phyloP scores from a whole-genome alignment of 495 filamentous ascomycete species.

The Immersiella caudata region DNA sequence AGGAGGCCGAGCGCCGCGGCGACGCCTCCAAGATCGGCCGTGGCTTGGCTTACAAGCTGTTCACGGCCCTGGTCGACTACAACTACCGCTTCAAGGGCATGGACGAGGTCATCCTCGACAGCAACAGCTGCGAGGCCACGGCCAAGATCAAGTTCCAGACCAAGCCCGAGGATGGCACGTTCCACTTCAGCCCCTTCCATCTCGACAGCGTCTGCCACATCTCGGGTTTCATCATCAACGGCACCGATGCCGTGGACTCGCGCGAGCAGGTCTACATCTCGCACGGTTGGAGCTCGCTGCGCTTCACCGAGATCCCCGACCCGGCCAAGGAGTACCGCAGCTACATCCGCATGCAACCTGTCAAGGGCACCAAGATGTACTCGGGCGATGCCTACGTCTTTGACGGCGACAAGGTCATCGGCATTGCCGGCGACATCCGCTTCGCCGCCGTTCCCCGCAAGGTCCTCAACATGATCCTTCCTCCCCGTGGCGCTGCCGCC shows the following conservation, averaged over 20 bases:
- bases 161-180: slow-evolving; percentile 61
- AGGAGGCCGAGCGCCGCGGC: slow-evolving; percentile 52
- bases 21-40: slow-evolving; percentile 64
- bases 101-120: slow-evolving; percentile 77
- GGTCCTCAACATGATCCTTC: slow-evolving; percentile 67
- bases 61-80: slow-evolving; percentile 72
- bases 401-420: slow-evolving; percentile 63
- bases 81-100: slow-evolving; percentile 68
- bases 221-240: slow-evolving; percentile 81
- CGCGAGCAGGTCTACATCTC: slow-evolving; percentile 73
- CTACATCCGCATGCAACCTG: slow-evolving; percentile 69
- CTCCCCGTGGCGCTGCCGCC: slow-evolving; percentile 55
- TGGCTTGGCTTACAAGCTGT: slow-evolving; percentile 77
- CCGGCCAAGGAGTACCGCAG: slow-evolving; percentile 67
- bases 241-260: slow-evolving; percentile 70
- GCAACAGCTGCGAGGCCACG: slow-evolving; percentile 70
- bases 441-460: slow-evolving; percentile 69
- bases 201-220: slow-evolving; percentile 71
- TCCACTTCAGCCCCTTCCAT: slow-evolving; percentile 69
- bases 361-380: slow-evolving; percentile 55
- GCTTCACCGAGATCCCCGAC: slow-evolving; percentile 65
- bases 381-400: slow-evolving; percentile 68
- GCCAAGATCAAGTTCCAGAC: slow-evolving; percentile 68
- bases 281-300: slow-evolving; percentile 78
- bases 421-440: slow-evolving; percentile 55